phyloP scores from a whole-genome alignment of 2,329 filamentous ascomycete species.

The Cercospora nicotianae region DNA sequence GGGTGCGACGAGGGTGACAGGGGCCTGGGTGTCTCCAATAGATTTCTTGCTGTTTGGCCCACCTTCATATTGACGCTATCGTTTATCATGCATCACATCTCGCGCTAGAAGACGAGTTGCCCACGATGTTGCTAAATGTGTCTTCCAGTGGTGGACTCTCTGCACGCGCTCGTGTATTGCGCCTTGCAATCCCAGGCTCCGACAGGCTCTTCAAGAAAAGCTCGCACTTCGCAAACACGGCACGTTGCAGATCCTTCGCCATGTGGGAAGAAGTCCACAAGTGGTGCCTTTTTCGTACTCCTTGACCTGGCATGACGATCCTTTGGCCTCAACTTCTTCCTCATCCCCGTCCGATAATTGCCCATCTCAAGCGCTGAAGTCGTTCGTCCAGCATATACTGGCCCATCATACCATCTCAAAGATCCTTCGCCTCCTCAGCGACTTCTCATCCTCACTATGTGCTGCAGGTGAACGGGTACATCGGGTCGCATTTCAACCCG shows the following conservation, averaged over 20 bases:
- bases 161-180: slow-evolving; percentile 16
- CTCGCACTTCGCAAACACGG: background rate
- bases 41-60: slow-evolving; percentile 9
- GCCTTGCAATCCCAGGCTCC: background rate
- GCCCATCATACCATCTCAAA: slow-evolving; percentile 6
- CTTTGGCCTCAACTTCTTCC: background rate
- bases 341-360: background rate
- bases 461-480: slow-evolving; percentile 10
- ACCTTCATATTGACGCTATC: slow-evolving; percentile 12
- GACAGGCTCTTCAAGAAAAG: background rate
- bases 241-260: slow-evolving; percentile 6
- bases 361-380: background rate
- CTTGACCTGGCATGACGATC: background rate
- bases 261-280: slow-evolving; percentile 1
- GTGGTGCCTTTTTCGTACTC: background rate
- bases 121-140: slow-evolving; percentile 19
- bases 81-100: slow-evolving; percentile 19
- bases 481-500: slow-evolving; percentile 4
- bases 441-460: slow-evolving; percentile 1
- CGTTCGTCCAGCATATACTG: slow-evolving; percentile 9
- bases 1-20: background rate
- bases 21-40: slow-evolving; percentile 16
- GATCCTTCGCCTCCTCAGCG: slow-evolving; percentile 4
- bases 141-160: slow-evolving; percentile 1
- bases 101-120: slow-evolving; percentile 11